Conservation (phyloP, 257 asterid genomes). For the Solanum pennellii region DNA sequence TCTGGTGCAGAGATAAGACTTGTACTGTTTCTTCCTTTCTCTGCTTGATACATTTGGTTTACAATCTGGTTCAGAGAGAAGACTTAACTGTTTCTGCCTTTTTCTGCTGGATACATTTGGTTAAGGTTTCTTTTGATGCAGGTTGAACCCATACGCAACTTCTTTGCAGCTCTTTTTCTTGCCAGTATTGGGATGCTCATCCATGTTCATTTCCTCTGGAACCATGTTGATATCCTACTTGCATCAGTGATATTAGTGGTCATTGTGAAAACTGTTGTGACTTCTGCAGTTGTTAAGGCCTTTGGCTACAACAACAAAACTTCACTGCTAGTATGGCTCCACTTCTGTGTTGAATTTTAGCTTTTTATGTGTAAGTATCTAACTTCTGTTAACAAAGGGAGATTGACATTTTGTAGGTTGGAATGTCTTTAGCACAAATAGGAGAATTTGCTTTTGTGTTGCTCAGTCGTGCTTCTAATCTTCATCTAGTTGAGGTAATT, state of each 20-base stretch:
- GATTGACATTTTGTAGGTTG: conserved; percentile 44
- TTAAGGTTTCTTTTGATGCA: conserved; percentile 21
- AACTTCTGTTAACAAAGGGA: not conserved
- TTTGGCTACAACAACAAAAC: conserved; percentile 97
- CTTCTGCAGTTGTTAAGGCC: conserved; percentile 82
- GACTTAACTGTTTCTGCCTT: not conserved
- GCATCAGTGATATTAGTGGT: conserved; percentile 96
- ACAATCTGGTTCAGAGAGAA: not conserved
- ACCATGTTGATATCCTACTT: conserved; percentile 92
- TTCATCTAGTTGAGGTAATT: conserved; percentile 95
- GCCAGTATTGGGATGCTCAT: conserved; percentile 99
- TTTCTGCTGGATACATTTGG: conserved; percentile 6
- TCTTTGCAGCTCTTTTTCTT: conserved; percentile 98
- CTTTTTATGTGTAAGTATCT: not conserved
- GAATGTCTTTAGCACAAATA: conserved; percentile 97
- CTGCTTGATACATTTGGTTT: conserved; percentile 7
- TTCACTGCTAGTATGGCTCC: conserved; percentile 63
- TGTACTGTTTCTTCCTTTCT: not conserved
- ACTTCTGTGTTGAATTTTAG: not conserved
- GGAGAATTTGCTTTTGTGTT: conserved; percentile 98
- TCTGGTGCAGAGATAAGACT: not conserved
- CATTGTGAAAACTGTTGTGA: conserved; percentile 66
- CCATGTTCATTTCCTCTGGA: conserved; percentile 97
- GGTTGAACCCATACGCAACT: conserved; percentile 97
- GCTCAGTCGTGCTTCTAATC: conserved; percentile 98